Evolutionary conservation across 768 basidiomycete species (phyloP), one percentile per base, ranked within the genome.

Genomic region (Agrocybe pediades): DNA sequence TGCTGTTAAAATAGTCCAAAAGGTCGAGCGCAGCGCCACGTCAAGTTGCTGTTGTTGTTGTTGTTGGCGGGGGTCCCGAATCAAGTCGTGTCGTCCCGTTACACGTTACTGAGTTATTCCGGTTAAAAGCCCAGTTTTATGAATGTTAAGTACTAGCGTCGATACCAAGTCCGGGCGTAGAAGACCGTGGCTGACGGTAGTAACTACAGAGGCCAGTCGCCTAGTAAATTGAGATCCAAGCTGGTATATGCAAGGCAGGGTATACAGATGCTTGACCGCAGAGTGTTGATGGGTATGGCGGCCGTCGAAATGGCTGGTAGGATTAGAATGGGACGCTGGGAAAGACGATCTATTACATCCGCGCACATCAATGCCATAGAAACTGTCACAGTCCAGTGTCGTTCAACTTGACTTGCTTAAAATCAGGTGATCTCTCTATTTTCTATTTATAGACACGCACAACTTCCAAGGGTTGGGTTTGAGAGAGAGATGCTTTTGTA

Each of bases 1-100:
- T 23, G 21, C 15, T n/a, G 66, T 88, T 36, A 36, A 36, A 36
- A 36, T 36, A 13, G 33, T 36, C 33, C n/a, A n/a, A n/a, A 36
- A 36, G n/a, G 11, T 36, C 33, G 3, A 36, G 33, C 13, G 33
- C 33, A 36, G 11, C 33, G 33, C 13, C 33, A 36, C 33, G 33
- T 36, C 5, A 36, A 36, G 13, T 13, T n/a, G n/a, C n/a, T n/a
- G n/a, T n/a, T n/a, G n/a, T n/a, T n/a, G n/a, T n/a, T n/a, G n/a
- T n/a, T n/a, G n/a, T n/a, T n/a, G n/a, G 13, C 33, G n/a, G 33
- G 13, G 4, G 33, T 36, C 33, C 11, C 33, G 29, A 15, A 7
- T 30, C 29, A 7, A 30, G 8, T 30, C n/a, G n/a, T 30, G 33
- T 36, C n/a, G 33, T 11, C 3, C 33, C n/a, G 33, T 5, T 36